Evolutionary conservation across 192 early-diverging fungal species (phyloP), one percentile per base, ranked within the genome.

Genomic region (Coemansia sp.): DNA sequence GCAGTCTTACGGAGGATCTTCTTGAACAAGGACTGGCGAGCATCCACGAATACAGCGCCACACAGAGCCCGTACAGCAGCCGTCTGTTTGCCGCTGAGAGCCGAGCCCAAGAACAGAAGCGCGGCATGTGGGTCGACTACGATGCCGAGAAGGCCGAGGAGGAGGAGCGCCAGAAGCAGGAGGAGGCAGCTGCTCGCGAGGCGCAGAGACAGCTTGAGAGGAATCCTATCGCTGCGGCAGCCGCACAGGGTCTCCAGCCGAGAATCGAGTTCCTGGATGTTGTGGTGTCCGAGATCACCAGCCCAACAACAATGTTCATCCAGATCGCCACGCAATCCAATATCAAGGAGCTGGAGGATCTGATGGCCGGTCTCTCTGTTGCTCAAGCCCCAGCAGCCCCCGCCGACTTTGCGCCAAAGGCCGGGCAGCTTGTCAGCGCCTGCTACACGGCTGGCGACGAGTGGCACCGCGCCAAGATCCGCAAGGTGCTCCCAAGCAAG

Each of bases 391-490:
- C 71, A 64, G 44, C 57, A 70, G 17, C 65, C n/a, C n/a, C n/a
- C 75, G 57, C 73, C 6, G 70, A 64, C 47, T 82, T 81, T 56
- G 75, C 68, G 44, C 93, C 93, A 19, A 87, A 87, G 56, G 67
- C 65, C 8, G 85, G 87, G 37, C 91, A 95, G 54, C 67, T 87
- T 33, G 82, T 90, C 36, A 81, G 87, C 64, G 95, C 91, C 20
- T 87, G 92, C 73, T 97, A 96, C 83, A 87, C 92, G 1, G 88
- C 83, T 63, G 95, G 96, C 64, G 84, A 92, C 55, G 80, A 86
- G 64, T 96, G 94, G 91, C 95, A 95, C 67, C 90, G 97, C 37
- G 97, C 93, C 31, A 87, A 88, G 60, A 83, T 99, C 17, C 75
- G 82, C 36, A 85, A 84, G 54, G 74, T 84, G 15, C 69, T 88